Evolutionary conservation across 805 yeast genomes (phyloP), one percentile per base, ranked within the genome.

Genomic region (Ogataea haglerorum): DNA sequence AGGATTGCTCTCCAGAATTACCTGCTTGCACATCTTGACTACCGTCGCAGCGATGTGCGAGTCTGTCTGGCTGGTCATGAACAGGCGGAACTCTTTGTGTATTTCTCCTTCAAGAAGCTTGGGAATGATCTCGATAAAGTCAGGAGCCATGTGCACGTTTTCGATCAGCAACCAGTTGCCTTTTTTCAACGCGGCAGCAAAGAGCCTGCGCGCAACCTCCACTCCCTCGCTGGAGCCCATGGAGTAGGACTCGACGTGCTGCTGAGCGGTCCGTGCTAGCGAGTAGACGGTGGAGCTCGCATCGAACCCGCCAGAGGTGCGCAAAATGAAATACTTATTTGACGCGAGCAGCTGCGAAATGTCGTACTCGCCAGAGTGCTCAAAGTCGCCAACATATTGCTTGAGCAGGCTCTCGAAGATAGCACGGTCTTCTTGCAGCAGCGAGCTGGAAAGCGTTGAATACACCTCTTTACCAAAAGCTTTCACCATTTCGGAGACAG

Each of bases 161-260:
- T 91, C 95, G 22, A 91, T 60, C 21, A 90, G 52, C 0, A 91
- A 59, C 96, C 96, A 88, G 1, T 58, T 52, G 0, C 86, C 88
- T 1, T 55, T 54, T n/a, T 56, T 62, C 1, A 70, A 54, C 0
- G 78, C 76, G 8, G 57, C 60, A 1, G 57, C 53, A 7, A 87
- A 62, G n/a, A 77, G 76, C 36, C 66, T 62, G 16, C 73, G 75
- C 0, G 91, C 90, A 29, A 69, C 62, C 3, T 66, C 72, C 2
- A 68, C 58, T 8, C 85, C 82, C 58, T 87, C 95, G 17, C 59
- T 56, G 0, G 95, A 77, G 0, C 96, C 97, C 76, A 90, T 69
- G 0, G 96, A 76, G 27, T 85, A 70, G 1, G 71, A 58, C 0
- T 53, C 56, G 24, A 80, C 53, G 2, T 60, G 50, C 6, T 49